phyloP scores from a whole-genome alignment of 352 stramenopile species.

The Pythium aristosporum region DNA sequence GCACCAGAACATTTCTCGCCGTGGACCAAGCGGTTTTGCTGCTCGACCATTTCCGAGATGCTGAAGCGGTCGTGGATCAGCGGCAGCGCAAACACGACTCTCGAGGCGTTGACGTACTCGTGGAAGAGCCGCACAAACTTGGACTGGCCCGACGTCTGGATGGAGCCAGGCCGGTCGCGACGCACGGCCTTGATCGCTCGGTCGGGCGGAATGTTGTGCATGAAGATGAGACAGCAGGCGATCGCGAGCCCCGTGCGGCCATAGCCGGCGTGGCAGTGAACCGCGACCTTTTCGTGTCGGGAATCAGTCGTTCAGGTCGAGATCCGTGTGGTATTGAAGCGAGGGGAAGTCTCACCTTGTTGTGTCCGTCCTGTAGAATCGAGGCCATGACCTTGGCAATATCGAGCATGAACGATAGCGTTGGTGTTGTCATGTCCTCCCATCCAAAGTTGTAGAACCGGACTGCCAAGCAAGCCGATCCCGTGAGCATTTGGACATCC shows the following conservation, averaged over 20 bases:
- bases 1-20: constrained; percentile 30
- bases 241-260: constrained; percentile 86
- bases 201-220: constrained; percentile 72
- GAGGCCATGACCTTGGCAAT: constrained; percentile 86
- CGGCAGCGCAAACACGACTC: constrained; percentile 73
- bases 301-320: too few species aligned
- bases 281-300: constrained; percentile 39
- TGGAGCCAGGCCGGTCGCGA: constrained; percentile 66
- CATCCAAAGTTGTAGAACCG: constrained; percentile 91
- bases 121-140: constrained; percentile 80
- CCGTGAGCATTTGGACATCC: not conserved
- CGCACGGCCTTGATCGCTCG: constrained; percentile 73
- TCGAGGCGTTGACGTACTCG: constrained; percentile 65
- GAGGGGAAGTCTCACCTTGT: constrained; percentile 15
- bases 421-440: constrained; percentile 91
- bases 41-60: constrained; percentile 57
- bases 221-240: constrained; percentile 81
- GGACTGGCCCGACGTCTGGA: constrained; percentile 70
- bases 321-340: too few species aligned
- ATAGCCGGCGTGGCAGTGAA: constrained; percentile 90
- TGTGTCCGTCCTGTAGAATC: constrained; percentile 61
- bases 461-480: constrained; percentile 37
- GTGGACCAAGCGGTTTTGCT: constrained; percentile 65
- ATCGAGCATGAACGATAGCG: constrained; percentile 83
- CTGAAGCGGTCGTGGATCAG: constrained; percentile 75